Conservation (phyloP, 2,329 filamentous ascomycete genomes). For the Talaromyces sp. region DNA sequence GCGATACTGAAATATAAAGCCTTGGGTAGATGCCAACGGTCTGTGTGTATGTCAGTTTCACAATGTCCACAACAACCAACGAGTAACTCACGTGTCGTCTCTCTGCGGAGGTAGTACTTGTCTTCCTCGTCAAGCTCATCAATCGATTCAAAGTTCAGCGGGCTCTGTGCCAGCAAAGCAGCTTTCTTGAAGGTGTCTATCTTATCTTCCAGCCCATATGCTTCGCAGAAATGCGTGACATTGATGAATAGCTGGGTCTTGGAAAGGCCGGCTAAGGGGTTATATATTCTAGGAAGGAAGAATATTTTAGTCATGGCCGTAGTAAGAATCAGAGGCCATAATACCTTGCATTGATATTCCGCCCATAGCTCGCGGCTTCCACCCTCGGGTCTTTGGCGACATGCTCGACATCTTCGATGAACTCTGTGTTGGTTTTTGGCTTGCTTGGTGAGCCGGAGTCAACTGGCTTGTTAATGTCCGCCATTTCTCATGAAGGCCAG, state of each 20-base stretch:
- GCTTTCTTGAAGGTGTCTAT: conserved; percentile 34
- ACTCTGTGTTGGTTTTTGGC: neutral
- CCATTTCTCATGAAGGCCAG: neutral
- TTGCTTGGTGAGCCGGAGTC: neutral
- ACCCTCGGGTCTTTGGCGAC: neutral
- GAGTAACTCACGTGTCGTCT: conserved; percentile 32
- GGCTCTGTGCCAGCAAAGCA: conserved; percentile 46
- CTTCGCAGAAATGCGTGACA: conserved; percentile 41
- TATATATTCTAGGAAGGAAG: conserved; percentile 14
- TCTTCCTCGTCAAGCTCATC: conserved; percentile 41
- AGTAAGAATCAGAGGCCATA: neutral
- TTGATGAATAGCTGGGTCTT: conserved; percentile 24
- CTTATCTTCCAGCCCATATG: conserved; percentile 56
- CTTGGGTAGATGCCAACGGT: conserved; percentile 46
- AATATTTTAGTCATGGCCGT: neutral
- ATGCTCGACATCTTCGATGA: neutral
- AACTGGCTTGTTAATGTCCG: neutral
- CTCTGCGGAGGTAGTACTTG: conserved; percentile 36
- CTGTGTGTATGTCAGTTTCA: neutral
- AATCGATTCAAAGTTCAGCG: conserved; percentile 40
- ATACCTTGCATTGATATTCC: neutral
- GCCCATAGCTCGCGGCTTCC: neutral
- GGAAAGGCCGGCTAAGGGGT: conserved; percentile 25
- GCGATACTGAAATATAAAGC: conserved; percentile 48
- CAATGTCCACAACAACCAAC: neutral